Percentiles rank a stretch among this genome's conserved stretches.
Conservation (phyloP, 257 asterid genomes). For the Fraxinus quadrangulata region DNA sequence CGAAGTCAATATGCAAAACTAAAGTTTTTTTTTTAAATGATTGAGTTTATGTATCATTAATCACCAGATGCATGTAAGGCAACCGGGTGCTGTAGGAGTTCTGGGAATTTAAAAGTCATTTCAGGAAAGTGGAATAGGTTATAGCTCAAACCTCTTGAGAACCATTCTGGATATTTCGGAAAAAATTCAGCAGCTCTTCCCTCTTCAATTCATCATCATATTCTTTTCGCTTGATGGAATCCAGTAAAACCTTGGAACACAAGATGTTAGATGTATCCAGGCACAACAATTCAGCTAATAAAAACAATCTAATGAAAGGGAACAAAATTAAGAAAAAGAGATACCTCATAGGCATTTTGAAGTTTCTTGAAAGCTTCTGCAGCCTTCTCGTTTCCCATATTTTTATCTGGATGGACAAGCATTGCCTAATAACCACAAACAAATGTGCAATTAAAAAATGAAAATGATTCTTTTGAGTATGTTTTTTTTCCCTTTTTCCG, state of each 20-base stretch:
- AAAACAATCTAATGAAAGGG: slow-evolving; percentile 8
- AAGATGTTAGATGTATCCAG: slow-evolving; percentile 28
- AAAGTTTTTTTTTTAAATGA: not conserved
- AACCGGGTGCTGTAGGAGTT: not conserved
- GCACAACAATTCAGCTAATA: not conserved
- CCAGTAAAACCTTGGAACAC: slow-evolving; percentile 74
- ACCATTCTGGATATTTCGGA: slow-evolving; percentile 70
- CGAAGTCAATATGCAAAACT: not conserved
- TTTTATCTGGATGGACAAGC: slow-evolving; percentile 99
- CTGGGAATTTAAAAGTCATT: not conserved
- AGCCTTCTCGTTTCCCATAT: slow-evolving; percentile 94
- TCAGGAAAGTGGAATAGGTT: slow-evolving; percentile 23
- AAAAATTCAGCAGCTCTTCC: slow-evolving; percentile 84
- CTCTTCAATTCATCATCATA: slow-evolving; percentile 89
- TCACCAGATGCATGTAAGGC: not conserved
- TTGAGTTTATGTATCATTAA: no score
- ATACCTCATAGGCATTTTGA: slow-evolving; percentile 97
- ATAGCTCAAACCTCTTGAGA: slow-evolving; percentile 62
- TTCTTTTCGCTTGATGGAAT: slow-evolving; percentile 75
- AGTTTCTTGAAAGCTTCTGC: slow-evolving; percentile 97
- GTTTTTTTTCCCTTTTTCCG: not conserved
- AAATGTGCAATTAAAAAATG: slow-evolving; percentile 21
- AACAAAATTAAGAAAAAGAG: slow-evolving; percentile 2
- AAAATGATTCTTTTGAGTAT: not conserved
- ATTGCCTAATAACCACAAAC: slow-evolving; percentile 69